Evolutionary conservation across 2,329 filamentous ascomycete species (phyloP).

Genomic region (Teratosphaeria viscida): DNA sequence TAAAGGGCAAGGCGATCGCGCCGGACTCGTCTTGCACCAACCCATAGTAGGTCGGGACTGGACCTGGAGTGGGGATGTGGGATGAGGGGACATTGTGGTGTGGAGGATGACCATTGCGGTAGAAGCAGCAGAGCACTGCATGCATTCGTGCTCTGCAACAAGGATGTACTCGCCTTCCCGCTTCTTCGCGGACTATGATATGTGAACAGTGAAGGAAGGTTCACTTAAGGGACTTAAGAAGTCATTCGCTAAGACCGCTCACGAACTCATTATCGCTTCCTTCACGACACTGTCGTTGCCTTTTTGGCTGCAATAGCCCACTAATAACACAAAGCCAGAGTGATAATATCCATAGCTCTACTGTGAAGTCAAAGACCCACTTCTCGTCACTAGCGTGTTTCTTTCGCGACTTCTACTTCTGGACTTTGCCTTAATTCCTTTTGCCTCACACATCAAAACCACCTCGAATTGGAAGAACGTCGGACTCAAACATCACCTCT

Average conservation of each 20-base stretch:
- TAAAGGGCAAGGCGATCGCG: background rate
- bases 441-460: background rate
- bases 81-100: too few species aligned
- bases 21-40: background rate
- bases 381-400: background rate
- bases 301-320: too few species aligned
- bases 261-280: too few species aligned
- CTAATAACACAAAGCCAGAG: background rate
- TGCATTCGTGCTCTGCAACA: too few species aligned
- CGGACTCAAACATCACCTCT: constrained; percentile 19
- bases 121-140: too few species aligned
- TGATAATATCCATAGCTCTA: background rate
- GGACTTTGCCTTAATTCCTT: background rate
- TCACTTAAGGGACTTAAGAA: too few species aligned
- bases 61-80: background rate
- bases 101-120: too few species aligned
- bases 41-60: background rate
- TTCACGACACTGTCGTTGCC: too few species aligned
- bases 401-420: background rate
- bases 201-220: too few species aligned
- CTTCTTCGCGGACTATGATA: too few species aligned
- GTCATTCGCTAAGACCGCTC: too few species aligned
- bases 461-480: background rate
- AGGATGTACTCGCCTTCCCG: too few species aligned
- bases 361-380: background rate